Percentiles rank a stretch among this genome's conserved stretches.
Conservation (phyloP, 176 grass and related monocot genomes). For the Miscanthus lutarioriparius region DNA sequence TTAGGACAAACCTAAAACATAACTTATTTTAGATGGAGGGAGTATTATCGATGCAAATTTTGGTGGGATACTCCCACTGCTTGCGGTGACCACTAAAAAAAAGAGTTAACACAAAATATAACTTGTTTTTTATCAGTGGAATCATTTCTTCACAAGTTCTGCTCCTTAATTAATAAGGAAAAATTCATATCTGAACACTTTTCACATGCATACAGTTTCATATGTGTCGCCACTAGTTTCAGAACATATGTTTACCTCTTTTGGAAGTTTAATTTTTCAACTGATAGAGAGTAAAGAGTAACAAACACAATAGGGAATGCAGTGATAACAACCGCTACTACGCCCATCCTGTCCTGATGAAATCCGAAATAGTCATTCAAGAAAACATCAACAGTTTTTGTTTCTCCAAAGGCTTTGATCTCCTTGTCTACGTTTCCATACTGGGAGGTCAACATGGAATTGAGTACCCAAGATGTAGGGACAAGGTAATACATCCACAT, state of each 20-base stretch:
- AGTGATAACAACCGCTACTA: neutral
- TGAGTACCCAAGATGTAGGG: constrained; percentile 16
- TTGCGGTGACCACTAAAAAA: no score
- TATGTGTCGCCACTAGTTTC: no score
- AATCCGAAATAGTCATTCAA: constrained; percentile 7
- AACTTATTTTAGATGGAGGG: no score
- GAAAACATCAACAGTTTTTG: neutral
- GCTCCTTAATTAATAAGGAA: no score
- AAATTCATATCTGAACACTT: no score
- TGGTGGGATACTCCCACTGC: no score
- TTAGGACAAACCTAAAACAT: no score
- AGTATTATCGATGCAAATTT: no score
- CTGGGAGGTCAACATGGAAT: constrained; percentile 12
- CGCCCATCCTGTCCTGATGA: neutral
- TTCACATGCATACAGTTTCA: neutral
- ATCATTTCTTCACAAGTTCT: no score
- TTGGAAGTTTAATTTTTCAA: constrained; percentile 25
- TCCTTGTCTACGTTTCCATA: constrained; percentile 2
- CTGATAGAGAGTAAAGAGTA: neutral
- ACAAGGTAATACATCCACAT: neutral
- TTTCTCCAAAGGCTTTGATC: constrained; percentile 8
- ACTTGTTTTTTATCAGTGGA: no score
- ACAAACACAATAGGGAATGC: neutral
- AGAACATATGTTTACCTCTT: neutral
- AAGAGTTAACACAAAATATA: no score